Percentiles rank a stretch among this genome's conserved stretches.
These are phyloP conservation scores for Pseudogymnoascus verrucosus DNA, from an alignment of 2,329 filamentous ascomycete genomes.

Conservation along the genomic window DNA sequence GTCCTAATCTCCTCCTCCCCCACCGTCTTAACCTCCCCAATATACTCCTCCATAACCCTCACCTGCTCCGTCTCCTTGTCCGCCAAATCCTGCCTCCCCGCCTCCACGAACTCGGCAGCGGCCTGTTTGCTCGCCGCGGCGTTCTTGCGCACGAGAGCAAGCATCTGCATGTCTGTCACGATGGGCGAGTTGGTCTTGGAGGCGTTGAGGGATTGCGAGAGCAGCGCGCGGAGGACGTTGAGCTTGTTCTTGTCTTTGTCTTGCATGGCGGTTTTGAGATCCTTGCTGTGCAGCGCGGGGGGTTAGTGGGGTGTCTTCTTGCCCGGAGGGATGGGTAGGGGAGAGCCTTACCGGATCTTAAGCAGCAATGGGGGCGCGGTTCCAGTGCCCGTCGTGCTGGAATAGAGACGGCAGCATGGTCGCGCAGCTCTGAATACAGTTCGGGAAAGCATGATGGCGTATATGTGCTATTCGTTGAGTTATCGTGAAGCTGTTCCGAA, in stretches of 20 bases:
- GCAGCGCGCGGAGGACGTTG: conserved; percentile 58
- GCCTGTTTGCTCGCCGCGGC: conserved; percentile 51
- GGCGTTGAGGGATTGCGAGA: conserved; percentile 65
- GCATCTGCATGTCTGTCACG: conserved; percentile 59
- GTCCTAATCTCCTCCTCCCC: conserved; percentile 49
- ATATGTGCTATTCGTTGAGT: neutral
- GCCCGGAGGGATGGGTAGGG: neutral
- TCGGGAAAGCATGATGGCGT: neutral
- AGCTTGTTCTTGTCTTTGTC: conserved; percentile 58
- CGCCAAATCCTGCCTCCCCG: conserved; percentile 59
- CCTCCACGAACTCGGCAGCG: conserved; percentile 53
- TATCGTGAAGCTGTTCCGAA: neutral
- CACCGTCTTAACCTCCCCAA: conserved; percentile 48
- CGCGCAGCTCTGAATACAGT: neutral
- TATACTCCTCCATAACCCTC: conserved; percentile 57
- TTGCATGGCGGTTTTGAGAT: conserved; percentile 60
- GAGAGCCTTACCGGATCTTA: conserved; percentile 27
- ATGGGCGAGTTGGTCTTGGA: conserved; percentile 67
- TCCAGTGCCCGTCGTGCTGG: conserved; percentile 11
- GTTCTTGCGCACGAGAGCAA: conserved; percentile 58
- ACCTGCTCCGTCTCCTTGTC: conserved; percentile 63
- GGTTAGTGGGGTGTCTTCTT: neutral
- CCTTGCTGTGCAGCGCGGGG: conserved; percentile 27
- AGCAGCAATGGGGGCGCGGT: conserved; percentile 28
- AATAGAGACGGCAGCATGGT: conserved; percentile 13